These are phyloP conservation scores for Fusarium caatingaense DNA, from an alignment of 2,329 filamentous ascomycete genomes.

Conservation along the genomic window DNA sequence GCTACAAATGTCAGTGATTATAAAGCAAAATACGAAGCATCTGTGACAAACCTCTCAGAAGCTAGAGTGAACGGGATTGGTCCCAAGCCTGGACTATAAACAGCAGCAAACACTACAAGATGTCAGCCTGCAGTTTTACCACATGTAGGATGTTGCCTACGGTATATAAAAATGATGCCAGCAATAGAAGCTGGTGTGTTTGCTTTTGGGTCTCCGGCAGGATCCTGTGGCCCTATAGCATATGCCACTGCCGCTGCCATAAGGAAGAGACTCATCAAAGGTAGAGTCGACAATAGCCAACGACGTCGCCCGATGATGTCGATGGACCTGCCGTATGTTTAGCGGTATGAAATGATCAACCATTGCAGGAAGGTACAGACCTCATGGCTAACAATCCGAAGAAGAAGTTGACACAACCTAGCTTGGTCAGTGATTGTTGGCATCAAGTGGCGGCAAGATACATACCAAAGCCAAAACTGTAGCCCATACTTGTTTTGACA, in stretches of 20 bases:
- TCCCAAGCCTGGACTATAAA: constrained; percentile 55
- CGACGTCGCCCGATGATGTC: constrained; percentile 55
- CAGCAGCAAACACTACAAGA: constrained; percentile 53
- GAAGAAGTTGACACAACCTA: constrained; percentile 53
- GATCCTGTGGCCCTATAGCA: constrained; percentile 6
- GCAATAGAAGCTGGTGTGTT: constrained; percentile 3
- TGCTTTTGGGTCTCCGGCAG: constrained; percentile 16
- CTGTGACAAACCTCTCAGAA: constrained; percentile 51
- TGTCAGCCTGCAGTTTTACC: not conserved
- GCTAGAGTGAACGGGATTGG: constrained; percentile 63
- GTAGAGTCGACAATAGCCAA: constrained; percentile 57
- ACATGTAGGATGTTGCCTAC: not conserved
- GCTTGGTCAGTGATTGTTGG: not conserved
- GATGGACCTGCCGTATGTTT: constrained; percentile 41
- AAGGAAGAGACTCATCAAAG: constrained; percentile 52
- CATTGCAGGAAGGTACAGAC: not conserved
- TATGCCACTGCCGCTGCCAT: constrained; percentile 27
- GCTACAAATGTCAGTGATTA: constrained; percentile 33
- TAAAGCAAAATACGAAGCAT: accelerated
- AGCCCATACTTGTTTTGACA: constrained; percentile 34
- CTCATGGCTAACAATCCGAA: constrained; percentile 54
- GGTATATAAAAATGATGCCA: constrained; percentile 35
- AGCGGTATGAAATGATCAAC: not conserved
- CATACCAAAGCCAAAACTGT: constrained; percentile 48
- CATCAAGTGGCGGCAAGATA: not conserved